A percentile compares a stretch with the other conserved stretches of the same genome.
Conservation (phyloP, 1,284 basidiomycete genomes). For the Leccinum variabile region DNA sequence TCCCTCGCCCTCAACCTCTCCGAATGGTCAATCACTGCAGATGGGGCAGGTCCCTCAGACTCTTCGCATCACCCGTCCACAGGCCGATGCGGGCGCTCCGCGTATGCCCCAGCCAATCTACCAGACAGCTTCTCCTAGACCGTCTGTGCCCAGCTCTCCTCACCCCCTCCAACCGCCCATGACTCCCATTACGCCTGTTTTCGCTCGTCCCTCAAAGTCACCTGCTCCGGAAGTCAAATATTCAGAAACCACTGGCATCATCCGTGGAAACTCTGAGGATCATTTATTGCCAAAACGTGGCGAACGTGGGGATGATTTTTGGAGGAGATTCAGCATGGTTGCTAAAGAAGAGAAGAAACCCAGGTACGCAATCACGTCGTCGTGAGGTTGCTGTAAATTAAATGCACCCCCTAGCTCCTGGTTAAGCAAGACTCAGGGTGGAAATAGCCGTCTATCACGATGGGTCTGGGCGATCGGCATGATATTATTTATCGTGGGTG, state of each 20-base stretch:
- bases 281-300: constrained; percentile 62
- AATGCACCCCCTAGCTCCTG: constrained; percentile 48
- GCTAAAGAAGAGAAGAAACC: constrained; percentile 66
- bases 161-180: constrained; percentile 74
- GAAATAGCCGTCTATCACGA: constrained; percentile 51
- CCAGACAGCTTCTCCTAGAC: constrained; percentile 33
- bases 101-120: constrained; percentile 38
- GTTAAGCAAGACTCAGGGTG: constrained; percentile 61
- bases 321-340: constrained; percentile 81
- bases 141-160: constrained; percentile 47
- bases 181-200: constrained; percentile 75
- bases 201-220: constrained; percentile 60
- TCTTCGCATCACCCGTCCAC: constrained; percentile 28
- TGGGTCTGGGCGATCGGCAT: constrained; percentile 72
- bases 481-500: constrained; percentile 54
- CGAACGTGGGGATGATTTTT: constrained; percentile 77
- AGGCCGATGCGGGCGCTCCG: constrained; percentile 24
- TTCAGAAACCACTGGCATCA: constrained; percentile 47
- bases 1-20: constrained; percentile 43
- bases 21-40: constrained; percentile 38
- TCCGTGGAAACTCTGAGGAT: constrained; percentile 69
- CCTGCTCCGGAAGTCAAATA: constrained; percentile 51
- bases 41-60: constrained; percentile 46
- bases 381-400: neutral
- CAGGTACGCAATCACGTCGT: constrained; percentile 41